Evolutionary conservation across 2,329 filamentous ascomycete genomes (phyloP), one percentile per base, ranked within the genome.

Genomic region (Beauveria rudraprayagi): DNA sequence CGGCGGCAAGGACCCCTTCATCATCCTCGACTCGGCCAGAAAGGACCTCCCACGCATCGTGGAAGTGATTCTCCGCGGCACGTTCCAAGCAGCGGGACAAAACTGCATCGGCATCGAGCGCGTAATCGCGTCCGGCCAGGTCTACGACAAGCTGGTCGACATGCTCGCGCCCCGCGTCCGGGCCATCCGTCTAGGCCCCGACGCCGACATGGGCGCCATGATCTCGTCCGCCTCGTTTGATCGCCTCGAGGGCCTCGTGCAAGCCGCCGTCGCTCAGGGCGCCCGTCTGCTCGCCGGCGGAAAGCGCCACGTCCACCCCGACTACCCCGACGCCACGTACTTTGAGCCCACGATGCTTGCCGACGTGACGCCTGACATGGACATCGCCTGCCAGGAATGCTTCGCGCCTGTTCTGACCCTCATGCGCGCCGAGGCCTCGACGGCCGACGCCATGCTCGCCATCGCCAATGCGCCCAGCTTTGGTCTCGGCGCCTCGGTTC

Each of bases 21-120:
- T 99, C 63, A 77, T 99, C 24, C 85, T 97, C 46, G 92, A 97
- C 72, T 91, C 94, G 47, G 81, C 88, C 3, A 74, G 74, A 53
- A 71, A 72, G 62, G 82, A 91, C 68, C 80, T 97, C 62, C 76
- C 83, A 5, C 85, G 89, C 47, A 87, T 97, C 55, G 83, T 84
- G 44, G 90, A 92, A 64, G 89, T 95, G 65, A 83, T 97, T 64
- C 87, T 99, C 77, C 86, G 94, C 58, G 94, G 93, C 57, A 91
- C 91, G 10, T 99, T 97, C 76, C 94, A 99, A 75, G 92, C 92
- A 56, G 88, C 92, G 17, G 94, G 94, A 1, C 94, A 99, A 74
- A 99, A 99, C 77, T 99, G 94, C 75, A 93, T 99, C 70, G 94
- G 94, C 60, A 93, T 97, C 66, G 94, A 99, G 77, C 89, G 94